Evolutionary conservation across 2,329 filamentous ascomycete genomes (phyloP), one percentile per base, ranked within the genome.

Genomic region (Didymella glomerata): DNA sequence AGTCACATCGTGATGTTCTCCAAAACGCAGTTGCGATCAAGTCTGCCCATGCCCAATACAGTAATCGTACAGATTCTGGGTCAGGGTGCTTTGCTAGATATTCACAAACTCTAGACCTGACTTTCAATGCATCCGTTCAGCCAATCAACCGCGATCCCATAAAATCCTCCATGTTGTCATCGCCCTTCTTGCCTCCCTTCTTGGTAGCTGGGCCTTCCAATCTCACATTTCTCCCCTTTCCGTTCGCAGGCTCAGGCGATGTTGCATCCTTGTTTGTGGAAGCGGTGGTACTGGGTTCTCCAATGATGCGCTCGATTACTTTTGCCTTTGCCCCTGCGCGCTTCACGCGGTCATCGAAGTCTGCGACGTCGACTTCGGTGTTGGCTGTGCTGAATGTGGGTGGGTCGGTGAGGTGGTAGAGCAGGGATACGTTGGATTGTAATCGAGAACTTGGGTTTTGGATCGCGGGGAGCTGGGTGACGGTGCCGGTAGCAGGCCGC

Each of bases 311-410:
- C 76, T 95, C 90, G 44, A 98, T 88, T 46, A 99, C 85, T 78
- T 94, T 96, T 1, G 86, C 86, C 75, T 97, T 97, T 3, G 90
- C 90, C 67, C 88, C 86, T 4, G 93, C 94, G 64, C 91, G 86
- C 78, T 93, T 95, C 38, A 96, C 74, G 13, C 93, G 84, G 74
- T 97, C 92, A 70, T 99, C 95, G 71, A 96, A 93, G 70, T 97
- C 93, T 49, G 90, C 90, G 22, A 99, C 93, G 0, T 90, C 89
- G 46, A 96, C 92, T 73, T 98, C 94, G 4, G 86, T 90, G 73
- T 99, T 99, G 59, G 89, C 84, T 20, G 88, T 93, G 16, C 88
- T 88, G 42, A 97, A 78, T 1, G 88, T 94, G 5, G 88, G 87
- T 0, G 89, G 88, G 74, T 97, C 92, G 3, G 92, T 88, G 14